phyloP scores from a whole-genome alignment of 805 yeast species.

The Millerozyma acaciae region DNA sequence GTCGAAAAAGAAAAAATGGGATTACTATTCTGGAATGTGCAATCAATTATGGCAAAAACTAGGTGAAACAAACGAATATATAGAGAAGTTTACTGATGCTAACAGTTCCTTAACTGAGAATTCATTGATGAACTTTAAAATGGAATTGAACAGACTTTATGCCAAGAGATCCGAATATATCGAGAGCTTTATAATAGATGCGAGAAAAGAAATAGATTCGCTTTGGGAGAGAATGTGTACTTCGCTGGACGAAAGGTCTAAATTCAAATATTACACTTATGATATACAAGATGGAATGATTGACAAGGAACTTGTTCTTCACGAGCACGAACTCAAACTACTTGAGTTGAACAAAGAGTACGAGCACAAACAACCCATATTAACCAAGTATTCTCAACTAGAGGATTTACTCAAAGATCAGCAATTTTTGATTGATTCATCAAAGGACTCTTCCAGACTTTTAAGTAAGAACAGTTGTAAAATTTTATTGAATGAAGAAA shows the following conservation, averaged over 20 bases:
- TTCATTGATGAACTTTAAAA: constrained; percentile 48
- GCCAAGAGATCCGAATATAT: constrained; percentile 60
- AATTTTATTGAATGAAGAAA: constrained; percentile 77
- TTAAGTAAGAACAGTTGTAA: constrained; percentile 73
- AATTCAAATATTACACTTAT: constrained; percentile 41
- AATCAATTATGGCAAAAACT: constrained; percentile 53
- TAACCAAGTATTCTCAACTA: constrained; percentile 54
- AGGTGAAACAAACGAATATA: constrained; percentile 41
- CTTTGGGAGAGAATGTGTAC: constrained; percentile 64
- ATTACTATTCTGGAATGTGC: constrained; percentile 39
- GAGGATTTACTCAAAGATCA: constrained; percentile 58
- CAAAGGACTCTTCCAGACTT: constrained; percentile 77
- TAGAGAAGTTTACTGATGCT: constrained; percentile 38
- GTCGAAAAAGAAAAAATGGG: constrained; percentile 34
- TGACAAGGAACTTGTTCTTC: constrained; percentile 57
- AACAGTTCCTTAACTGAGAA: constrained; percentile 46
- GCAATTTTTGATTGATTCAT: constrained; percentile 57
- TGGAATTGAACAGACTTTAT: constrained; percentile 55
- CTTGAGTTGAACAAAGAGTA: constrained; percentile 46
- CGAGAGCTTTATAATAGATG: constrained; percentile 61
- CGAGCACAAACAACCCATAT: constrained; percentile 49
- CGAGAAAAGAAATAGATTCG: constrained; percentile 54
- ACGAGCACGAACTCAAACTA: constrained; percentile 63
- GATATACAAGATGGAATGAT: constrained; percentile 34
- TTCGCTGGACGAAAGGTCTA: constrained; percentile 45